Evolutionary conservation across 495 filamentous ascomycete species (phyloP), one percentile per base, ranked within the genome.

Genomic region (Neurospora sp.): DNA sequence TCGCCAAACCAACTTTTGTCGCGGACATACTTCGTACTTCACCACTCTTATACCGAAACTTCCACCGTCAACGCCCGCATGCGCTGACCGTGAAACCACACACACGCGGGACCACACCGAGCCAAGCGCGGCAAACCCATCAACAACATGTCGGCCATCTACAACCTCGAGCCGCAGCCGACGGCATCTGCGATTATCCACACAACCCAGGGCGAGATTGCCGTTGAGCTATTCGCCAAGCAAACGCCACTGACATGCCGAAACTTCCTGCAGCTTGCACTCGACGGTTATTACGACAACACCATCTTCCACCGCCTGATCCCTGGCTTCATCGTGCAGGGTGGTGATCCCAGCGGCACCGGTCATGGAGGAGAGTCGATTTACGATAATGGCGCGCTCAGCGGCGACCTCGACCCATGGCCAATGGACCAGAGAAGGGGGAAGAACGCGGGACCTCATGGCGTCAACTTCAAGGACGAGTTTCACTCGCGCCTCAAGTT

Each of bases 221-320:
- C 91, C 40, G 88, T 99, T 85, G 91, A 97, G 75, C 90, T 99
- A 70, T 99, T 97, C 86, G 94, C 93, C 22, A 94, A 93, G 73
- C 94, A 99, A 81, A 92, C 92, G 0, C 96, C 96, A 40, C 88
- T 97, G 72, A 92, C 96, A 1, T 93, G 89, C 76, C 93, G 95
- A 72, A 97, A 97, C 83, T 99, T 99, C 84, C 90, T 99, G 22
- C 96, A 99, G 81, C 92, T 93, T 78, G 94, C 91, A 79, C 87
- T 96, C 72, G 94, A 99, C 81, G 92, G 93, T 72, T 98, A 98
- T 87, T 99, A 98, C 83, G 89, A 91, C 69, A 87, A 89, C 75
- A 97, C 95, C 0, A 90, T 94, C 74, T 98, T 99, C 84, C 96
- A 99, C 82, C 94, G 96, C 22, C 85, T 98, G 22, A 89, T 96